Evolutionary conservation across 176 grass and related monocot genomes (phyloP).

Genomic region (Neostapfia colusana): DNA sequence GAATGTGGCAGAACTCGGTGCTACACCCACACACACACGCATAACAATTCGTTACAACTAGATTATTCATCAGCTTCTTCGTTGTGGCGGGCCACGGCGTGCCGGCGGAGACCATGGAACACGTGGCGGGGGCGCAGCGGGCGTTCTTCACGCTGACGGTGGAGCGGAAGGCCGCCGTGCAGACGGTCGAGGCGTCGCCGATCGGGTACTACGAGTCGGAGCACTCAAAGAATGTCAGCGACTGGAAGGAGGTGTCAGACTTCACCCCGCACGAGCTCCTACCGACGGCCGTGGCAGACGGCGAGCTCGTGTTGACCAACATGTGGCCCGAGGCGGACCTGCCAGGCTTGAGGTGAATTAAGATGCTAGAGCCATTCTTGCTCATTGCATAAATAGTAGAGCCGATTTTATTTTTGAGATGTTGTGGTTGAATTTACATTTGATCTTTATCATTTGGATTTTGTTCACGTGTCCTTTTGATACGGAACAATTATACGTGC

Average conservation of each 20-base stretch:
- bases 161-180: slow-evolving; percentile 49
- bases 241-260: slow-evolving; percentile 97
- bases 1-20: too few species aligned
- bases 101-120: slow-evolving; percentile 34
- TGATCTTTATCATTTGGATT: too few species aligned
- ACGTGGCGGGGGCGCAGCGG: slow-evolving; percentile 41
- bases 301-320: slow-evolving; percentile 57
- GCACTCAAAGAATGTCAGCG: slow-evolving; percentile 89
- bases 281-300: neutral
- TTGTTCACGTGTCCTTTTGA: too few species aligned
- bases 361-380: too few species aligned
- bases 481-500: too few species aligned
- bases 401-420: too few species aligned
- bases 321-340: slow-evolving; percentile 58
- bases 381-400: too few species aligned
- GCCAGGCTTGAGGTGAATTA: slow-evolving; percentile 51
- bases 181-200: slow-evolving; percentile 53
- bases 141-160: slow-evolving; percentile 59
- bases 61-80: too few species aligned
- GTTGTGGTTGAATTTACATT: too few species aligned
- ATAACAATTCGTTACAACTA: too few species aligned
- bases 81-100: slow-evolving; percentile 74
- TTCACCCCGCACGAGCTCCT: slow-evolving; percentile 39
- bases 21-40: too few species aligned
- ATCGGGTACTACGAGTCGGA: slow-evolving; percentile 80